Evolutionary conservation across 495 filamentous ascomycete species (phyloP), one percentile per base, ranked within the genome.

Genomic region (Hamigera avellanea): DNA sequence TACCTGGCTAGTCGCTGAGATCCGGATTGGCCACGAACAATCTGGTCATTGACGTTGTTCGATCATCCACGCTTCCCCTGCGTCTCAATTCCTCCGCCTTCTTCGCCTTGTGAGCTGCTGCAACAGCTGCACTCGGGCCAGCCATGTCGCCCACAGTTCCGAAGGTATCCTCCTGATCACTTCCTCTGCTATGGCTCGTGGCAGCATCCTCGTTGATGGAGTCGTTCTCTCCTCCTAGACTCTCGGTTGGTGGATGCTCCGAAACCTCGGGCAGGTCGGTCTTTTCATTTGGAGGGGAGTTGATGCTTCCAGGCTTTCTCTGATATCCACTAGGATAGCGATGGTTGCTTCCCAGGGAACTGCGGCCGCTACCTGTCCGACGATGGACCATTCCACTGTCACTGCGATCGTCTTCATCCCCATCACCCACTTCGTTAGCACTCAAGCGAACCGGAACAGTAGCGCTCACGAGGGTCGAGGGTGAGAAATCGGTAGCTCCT

Each of bases 1-100:
- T 29, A 32, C 25, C 23, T 37, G 44, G 28, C 32, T 58, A 80
- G 57, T 82, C 78, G 52, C 75, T 79, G 32, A 70, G 50, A 54
- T 98, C 91, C 15, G 91, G 91, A 57, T 98, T 98, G 14, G 93
- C 93, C 49, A 98, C 88, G 46, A 85, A 95, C 37, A 98, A 62
- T 36, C 87, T 74, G 14, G 80, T 86, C 78, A 94, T 86, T 3
- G 78, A 79, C 41, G 71, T 77, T 15, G 83, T 84, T 50, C 83
- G 72, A 57, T 96, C 91, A 54, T 98, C 93, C 34, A 98, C 86
- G 55, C 91, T 96, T 8, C 89, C 91, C 45, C 86, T 70, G 39
- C 89, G 76, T 50, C 74, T 69, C 25, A 93, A 61, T 25, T 93
- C 86, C 8, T 87, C 85, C 1, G 73, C 66, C 38, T 69, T 81